Evolutionary conservation across 2,329 filamentous ascomycete genomes (phyloP), one percentile per base, ranked within the genome.

Genomic region (Calycina marina): DNA sequence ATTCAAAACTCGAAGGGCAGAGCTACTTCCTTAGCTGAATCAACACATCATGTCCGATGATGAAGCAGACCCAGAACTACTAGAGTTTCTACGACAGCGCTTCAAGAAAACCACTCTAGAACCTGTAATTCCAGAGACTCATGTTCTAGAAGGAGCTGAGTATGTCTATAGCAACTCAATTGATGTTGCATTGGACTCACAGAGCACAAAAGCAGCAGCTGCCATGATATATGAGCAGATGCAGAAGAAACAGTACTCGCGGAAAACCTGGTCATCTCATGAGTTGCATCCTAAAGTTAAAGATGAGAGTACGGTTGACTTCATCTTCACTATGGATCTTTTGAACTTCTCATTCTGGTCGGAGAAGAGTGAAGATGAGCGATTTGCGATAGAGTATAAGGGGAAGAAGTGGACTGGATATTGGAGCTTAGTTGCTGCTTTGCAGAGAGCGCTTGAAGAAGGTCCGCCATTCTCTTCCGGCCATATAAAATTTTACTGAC

Each of bases 271-370:
- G 90, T 72, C 81, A 10, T 69, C 79, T 48, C 85, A 96, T 55
- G 81, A 90, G 52, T 63, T 98, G 24, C 90, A 98, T 49, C 90
- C 90, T 1, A 80, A 86, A 53, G 49, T 69, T 25, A 84, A 84
- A 50, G 77, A 92, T 50, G 80, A 83, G 49, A 67, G 58, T 31
- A 86, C 84, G 0, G 72, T 93, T 14, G 77, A 82, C 41, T 96
- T 98, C 53, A 88, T 98, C 47, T 96, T 98, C 54, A 84, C 82
- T 13, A 93, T 98, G 84, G 90, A 98, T 53, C 56, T 98, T 16
- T 61, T 98, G 31, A 98, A 98, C 53, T 98, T 96, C 52, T 92
- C 78, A 14, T 98, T 98, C 55, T 98, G 90, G 90, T 92, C 83
- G 10, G 77, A 82, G 32, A 46, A 41, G 12, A 57, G 65, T 37